Percentiles rank a stretch among this genome's conserved stretches.
Conservation (phyloP, 257 asterid species). For the Ajuga chamaepitys region DNA sequence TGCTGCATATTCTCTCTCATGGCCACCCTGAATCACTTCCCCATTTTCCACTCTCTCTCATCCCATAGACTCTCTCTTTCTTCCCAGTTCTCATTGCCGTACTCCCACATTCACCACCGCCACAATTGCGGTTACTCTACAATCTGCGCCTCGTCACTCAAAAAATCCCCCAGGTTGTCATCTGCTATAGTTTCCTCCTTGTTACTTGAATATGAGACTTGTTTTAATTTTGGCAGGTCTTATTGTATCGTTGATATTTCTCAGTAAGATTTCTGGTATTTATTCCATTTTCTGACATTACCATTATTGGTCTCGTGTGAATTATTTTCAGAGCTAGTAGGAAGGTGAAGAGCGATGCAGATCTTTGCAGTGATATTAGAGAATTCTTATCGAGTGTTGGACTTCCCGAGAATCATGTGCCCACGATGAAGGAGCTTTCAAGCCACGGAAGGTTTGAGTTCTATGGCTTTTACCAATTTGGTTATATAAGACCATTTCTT, state of each 20-base stretch:
- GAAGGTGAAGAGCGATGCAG: conserved; percentile 59
- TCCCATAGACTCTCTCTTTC: conserved; percentile 22
- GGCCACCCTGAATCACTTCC: conserved; percentile 37
- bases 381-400: conserved; percentile 63
- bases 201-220: background rate
- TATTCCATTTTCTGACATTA: background rate
- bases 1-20: conserved; percentile 15
- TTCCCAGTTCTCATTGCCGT: conserved; percentile 16
- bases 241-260: background rate
- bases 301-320: background rate
- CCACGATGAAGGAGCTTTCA: conserved; percentile 73
- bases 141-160: conserved; percentile 27
- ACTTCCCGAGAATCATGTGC: conserved; percentile 67
- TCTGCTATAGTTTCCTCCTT: background rate
- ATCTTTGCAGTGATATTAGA: conserved; percentile 56
- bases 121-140: conserved; percentile 11
- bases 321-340: conserved; percentile 33
- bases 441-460: conserved; percentile 64
- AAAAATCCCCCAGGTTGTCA: conserved; percentile 45
- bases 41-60: conserved; percentile 24
- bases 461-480: conserved; percentile 14
- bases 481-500: too few relatives aligned
- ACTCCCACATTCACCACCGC: conserved; percentile 10
- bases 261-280: conserved; percentile 2
- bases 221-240: background rate